Evolutionary conservation across 805 yeast genomes (phyloP), one percentile per base, ranked within the genome.

Genomic region (Candida corydali): DNA sequence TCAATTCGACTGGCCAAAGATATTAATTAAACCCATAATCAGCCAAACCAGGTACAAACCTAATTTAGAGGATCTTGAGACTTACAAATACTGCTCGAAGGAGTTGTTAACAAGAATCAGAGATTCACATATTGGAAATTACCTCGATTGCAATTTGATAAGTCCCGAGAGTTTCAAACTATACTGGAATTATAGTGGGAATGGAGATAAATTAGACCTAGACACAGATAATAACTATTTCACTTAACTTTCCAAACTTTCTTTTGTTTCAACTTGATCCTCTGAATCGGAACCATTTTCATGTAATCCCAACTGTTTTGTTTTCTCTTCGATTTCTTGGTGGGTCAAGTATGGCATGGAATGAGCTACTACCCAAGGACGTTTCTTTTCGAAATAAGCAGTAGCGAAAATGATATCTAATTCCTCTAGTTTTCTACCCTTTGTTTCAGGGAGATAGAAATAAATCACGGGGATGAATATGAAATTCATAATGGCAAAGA

Each of bases 351-450:
- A 73, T 26, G 86, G 86, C 69, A 82, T 49, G 37, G 70, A 61
- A 27, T 70, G 65, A 35, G 88, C 88, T 32, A 82, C 81, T 55
- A 75, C 68, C 73, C 70, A 81, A 22, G 82, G 76, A 43, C 68
- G 72, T 45, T 69, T 70, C 33, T 70, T 69, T 42, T 82, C 88
- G 30, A 60, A 69, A 46, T 70, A 59, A 6, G 83, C 74, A 60
- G 74, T 76, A 51, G 85, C 84, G 44, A 67, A 77, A 38, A 82
- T 78, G 52, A 80, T 79, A 54, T 69, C 72, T 37, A 64, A 60
- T 51, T 69, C 75, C 56, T 65, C 70, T 57, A 66, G 65, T 23
- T 61, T 48, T 54, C 70, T 59, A 32, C 69, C 73, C 20, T 65
- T 72, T 22, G 70, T 65, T 51, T 63, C 73, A 29, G 69, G 72